Percentiles rank a stretch among this genome's conserved stretches.
Evolutionary conservation across 139 green algal species (phyloP).

Genomic region (Marvania coccoides): DNA sequence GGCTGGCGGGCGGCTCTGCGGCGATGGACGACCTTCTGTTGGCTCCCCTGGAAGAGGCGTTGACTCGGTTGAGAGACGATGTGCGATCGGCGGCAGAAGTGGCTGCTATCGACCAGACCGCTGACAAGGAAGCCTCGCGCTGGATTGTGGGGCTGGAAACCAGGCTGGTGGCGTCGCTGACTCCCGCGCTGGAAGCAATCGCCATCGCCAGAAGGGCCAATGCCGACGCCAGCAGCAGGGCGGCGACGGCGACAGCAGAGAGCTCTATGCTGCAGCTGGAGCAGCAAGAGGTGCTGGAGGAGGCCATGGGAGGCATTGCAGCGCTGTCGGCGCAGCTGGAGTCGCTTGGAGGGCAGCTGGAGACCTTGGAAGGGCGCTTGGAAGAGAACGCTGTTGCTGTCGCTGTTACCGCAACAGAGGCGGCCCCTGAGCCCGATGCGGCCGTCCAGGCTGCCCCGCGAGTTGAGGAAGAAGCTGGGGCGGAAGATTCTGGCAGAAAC

Average conservation of each 20-base stretch:
- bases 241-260: background rate
- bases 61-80: background rate
- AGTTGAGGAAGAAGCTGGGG: background rate
- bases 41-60: background rate
- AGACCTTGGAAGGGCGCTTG: background rate
- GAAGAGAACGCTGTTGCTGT: background rate
- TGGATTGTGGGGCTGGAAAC: background rate
- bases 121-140: background rate
- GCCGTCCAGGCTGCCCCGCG: background rate
- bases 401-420: background rate
- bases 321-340: background rate
- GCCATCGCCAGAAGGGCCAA: background rate
- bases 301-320: background rate
- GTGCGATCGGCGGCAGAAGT: background rate
- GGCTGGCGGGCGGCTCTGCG: background rate
- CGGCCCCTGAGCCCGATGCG: background rate
- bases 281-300: slow-evolving; percentile 7
- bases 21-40: background rate
- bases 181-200: background rate
- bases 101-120: background rate
- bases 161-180: background rate
- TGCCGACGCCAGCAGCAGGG: background rate
- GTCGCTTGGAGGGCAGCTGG: background rate
- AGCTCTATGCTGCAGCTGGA: background rate
- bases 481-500: background rate